Conservation (phyloP, 2,329 filamentous ascomycete species). For the Xylogone sp. region DNA sequence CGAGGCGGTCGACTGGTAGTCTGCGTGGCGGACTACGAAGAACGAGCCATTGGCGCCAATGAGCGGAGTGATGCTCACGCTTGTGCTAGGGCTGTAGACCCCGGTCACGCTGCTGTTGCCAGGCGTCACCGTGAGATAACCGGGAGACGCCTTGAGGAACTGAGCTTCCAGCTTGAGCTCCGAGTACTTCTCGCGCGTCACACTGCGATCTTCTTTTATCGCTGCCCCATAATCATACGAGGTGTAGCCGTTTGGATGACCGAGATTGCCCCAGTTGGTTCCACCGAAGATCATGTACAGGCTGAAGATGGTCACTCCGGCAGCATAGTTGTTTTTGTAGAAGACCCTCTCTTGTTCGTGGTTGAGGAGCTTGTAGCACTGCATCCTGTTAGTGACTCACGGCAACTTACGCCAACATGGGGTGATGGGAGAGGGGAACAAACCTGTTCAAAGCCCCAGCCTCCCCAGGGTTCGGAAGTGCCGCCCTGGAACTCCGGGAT, state of each 20-base stretch:
- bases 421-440: too few species aligned
- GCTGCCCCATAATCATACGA: neutral
- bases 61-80: constrained; percentile 51
- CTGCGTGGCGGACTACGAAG: constrained; percentile 53
- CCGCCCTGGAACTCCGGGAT: constrained; percentile 59
- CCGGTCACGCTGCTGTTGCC: constrained; percentile 34
- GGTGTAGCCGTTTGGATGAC: neutral
- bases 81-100: constrained; percentile 48
- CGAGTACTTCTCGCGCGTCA: constrained; percentile 55
- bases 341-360: constrained; percentile 26
- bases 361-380: too few species aligned
- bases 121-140: constrained; percentile 26
- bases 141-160: constrained; percentile 38
- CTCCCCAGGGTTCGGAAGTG: constrained; percentile 58
- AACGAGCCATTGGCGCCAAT: constrained; percentile 55
- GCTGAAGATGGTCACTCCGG: constrained; percentile 49
- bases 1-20: constrained; percentile 45
- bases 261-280: constrained; percentile 47
- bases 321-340: neutral
- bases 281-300: constrained; percentile 65
- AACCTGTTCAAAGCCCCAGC: too few species aligned
- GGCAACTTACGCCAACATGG: too few species aligned
- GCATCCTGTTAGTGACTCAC: too few species aligned
- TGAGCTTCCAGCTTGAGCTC: constrained; percentile 59
- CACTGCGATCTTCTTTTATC: constrained; percentile 22